A percentile compares a stretch with the other conserved stretches of the same genome.
phyloP scores from a whole-genome alignment of 176 grass and related monocot species.

The Oryza meyeriana region DNA sequence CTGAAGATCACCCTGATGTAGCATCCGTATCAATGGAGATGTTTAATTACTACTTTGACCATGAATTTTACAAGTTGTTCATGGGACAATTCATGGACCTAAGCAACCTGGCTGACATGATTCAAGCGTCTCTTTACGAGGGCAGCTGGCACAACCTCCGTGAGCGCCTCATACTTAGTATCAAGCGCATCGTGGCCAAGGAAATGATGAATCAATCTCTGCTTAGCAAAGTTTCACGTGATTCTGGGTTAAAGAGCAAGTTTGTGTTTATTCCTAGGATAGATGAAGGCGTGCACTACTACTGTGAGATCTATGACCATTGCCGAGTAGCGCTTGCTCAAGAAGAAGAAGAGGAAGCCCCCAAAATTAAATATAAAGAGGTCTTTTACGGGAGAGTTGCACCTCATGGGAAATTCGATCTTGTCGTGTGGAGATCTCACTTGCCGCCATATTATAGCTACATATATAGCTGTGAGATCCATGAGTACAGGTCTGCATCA shows the following conservation, averaged over 20 bases:
- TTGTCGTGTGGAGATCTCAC: too few species aligned
- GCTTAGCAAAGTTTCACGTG: not conserved
- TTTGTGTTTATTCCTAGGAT: not conserved
- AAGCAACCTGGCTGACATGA: not conserved
- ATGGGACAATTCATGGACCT: not conserved
- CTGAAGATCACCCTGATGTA: too few species aligned
- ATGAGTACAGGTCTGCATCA: too few species aligned
- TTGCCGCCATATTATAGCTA: too few species aligned
- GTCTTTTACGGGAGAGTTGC: not conserved
- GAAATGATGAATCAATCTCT: not conserved
- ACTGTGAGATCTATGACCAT: not conserved
- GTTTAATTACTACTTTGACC: not conserved
- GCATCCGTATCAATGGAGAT: constrained; percentile 14
- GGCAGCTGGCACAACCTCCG: too few species aligned
- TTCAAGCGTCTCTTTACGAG: not conserved
- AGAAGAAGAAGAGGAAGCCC: not conserved
- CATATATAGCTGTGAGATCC: too few species aligned
- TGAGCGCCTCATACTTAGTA: not conserved
- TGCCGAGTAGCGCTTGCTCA: not conserved
- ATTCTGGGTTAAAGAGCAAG: not conserved
- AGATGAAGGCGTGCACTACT: not conserved
- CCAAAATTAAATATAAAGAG: not conserved
- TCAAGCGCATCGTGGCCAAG: not conserved
- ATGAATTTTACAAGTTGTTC: not conserved
- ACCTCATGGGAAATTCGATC: not conserved